Conservation (phyloP, 23 red algal species). For the Gracilaria gracilis region DNA sequence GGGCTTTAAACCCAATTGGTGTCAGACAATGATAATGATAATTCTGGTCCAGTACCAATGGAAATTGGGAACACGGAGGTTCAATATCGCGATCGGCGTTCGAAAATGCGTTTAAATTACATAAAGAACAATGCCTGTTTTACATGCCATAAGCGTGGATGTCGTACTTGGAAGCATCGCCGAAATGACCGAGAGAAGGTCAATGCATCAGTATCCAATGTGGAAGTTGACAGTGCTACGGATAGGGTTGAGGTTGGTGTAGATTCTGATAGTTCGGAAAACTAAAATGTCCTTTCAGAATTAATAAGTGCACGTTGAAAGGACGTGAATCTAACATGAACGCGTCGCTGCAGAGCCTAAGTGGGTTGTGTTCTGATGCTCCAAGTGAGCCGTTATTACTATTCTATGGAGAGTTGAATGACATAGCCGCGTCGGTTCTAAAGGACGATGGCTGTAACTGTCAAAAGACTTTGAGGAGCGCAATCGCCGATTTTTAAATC, state of each 20-base stretch:
- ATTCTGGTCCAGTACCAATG: not conserved
- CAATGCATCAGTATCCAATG: not conserved
- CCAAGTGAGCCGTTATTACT: not conserved
- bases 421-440: not conserved
- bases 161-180: slow-evolving; percentile 49
- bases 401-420: not conserved
- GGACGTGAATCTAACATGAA: not conserved
- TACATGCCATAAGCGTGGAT: slow-evolving; percentile 11
- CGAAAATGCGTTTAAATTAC: slow-evolving; percentile 16
- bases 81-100: not conserved
- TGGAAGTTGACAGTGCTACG: not conserved
- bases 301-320: slow-evolving; percentile 19
- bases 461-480: not conserved
- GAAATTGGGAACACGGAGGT: slow-evolving; percentile 35
- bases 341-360: too few relatives aligned
- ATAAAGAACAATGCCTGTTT: slow-evolving; percentile 37
- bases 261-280: slow-evolving; percentile 20
- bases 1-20: not conserved
- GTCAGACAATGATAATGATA: not conserved
- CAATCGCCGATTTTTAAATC: not conserved
- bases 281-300: slow-evolving; percentile 44
- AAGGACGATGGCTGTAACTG: slow-evolving; percentile 9
- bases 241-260: not conserved
- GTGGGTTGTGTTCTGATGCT: not conserved
- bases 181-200: not conserved